A percentile compares a stretch with the other conserved stretches of the same genome.
Conservation (phyloP, 352 stramenopile species). For the Blastocystis sp. region DNA sequence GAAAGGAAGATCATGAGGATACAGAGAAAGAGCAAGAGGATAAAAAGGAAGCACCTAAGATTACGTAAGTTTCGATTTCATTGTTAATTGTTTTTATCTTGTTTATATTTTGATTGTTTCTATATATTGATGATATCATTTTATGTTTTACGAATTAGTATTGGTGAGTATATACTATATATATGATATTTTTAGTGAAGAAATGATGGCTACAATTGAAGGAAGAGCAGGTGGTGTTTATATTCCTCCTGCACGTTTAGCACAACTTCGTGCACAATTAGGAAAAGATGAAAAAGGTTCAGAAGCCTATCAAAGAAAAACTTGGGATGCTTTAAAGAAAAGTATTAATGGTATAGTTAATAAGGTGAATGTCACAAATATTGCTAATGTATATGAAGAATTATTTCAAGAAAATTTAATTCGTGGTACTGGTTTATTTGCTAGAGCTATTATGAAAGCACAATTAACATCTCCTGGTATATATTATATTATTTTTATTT, state of each 20-base stretch:
- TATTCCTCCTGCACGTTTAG: slow-evolving; percentile 69
- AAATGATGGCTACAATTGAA: no score
- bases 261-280: slow-evolving; percentile 50
- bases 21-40: no score
- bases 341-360: slow-evolving; percentile 95
- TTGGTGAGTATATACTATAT: no score
- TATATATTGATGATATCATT: no score
- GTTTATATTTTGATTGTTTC: no score
- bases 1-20: no score
- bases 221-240: slow-evolving; percentile 69
- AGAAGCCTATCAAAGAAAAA: slow-evolving; percentile 64
- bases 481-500: no score
- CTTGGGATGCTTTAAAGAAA: slow-evolving; percentile 82
- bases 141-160: no score
- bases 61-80: no score
- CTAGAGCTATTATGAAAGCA: slow-evolving; percentile 76
- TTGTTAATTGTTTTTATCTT: no score
- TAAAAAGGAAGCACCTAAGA: no score
- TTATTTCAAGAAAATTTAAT: slow-evolving; percentile 91
- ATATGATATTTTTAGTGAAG: no score
- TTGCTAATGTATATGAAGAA: slow-evolving; percentile 46
- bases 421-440: slow-evolving; percentile 72
- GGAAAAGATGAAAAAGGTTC: slow-evolving; percentile 48
- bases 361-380: slow-evolving; percentile 56
- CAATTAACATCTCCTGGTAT: slow-evolving; percentile 74